These are phyloP conservation scores for Trichoderma hamatum DNA, from an alignment of 2,329 filamentous ascomycete species.

Conservation along the genomic window DNA sequence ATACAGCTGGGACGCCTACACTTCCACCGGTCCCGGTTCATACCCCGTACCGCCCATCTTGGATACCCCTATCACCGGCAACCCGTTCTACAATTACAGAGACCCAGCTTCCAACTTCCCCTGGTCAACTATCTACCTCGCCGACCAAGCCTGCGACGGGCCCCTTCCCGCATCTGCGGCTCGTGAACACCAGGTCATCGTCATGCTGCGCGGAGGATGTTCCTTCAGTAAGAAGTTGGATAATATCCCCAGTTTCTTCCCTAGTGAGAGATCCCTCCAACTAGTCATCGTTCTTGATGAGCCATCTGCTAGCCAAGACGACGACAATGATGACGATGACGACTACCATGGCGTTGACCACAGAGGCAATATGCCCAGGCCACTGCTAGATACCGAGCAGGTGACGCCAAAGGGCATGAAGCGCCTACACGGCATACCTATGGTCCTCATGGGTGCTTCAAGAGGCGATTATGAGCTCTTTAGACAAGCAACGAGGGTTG, in stretches of 20 bases:
- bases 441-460: constrained; percentile 81
- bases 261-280: constrained; percentile 65
- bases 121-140: constrained; percentile 74
- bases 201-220: constrained; percentile 81
- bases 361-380: constrained; percentile 50
- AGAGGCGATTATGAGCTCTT: constrained; percentile 64
- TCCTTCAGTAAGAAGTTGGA: constrained; percentile 80
- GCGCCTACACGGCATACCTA: constrained; percentile 72
- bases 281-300: constrained; percentile 74
- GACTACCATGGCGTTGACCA: constrained; percentile 39
- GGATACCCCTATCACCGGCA: constrained; percentile 54
- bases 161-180: constrained; percentile 55
- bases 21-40: constrained; percentile 60
- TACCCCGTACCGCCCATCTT: constrained; percentile 69
- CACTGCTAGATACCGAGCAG: constrained; percentile 76
- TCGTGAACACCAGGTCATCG: constrained; percentile 71
- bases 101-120: constrained; percentile 53
- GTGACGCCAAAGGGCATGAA: constrained; percentile 68
- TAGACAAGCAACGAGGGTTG: constrained; percentile 65
- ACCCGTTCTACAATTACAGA: constrained; percentile 46
- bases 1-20: constrained; percentile 57
- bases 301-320: background rate
- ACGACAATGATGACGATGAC: constrained; percentile 51
- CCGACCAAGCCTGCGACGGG: constrained; percentile 67
- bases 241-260: constrained; percentile 79